Base-by-base conservation (phyloP, 768 basidiomycete species). In the Auriscalpium microsporum region DNA sequence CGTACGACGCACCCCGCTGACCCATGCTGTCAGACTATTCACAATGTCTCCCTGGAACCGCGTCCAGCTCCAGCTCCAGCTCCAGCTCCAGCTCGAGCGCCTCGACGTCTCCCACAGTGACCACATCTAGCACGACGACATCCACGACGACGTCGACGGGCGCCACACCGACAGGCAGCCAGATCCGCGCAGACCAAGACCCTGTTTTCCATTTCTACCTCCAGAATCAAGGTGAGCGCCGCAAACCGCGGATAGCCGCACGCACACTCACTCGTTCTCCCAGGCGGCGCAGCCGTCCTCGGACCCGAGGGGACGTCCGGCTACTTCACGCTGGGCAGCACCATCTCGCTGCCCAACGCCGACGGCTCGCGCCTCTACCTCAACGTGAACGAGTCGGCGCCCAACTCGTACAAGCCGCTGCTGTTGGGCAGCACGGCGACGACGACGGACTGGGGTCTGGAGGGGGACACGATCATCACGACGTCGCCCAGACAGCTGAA, bases 381-480 rank as follows among this genome's bases (percentile, higher is more conserved):
- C 42, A 82, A 82, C 64, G 60, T 79, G 52, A 65, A 76, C 56
- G 70, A 64, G 48, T 68, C 61, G 51, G 75, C 68, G 10, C 68
- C 77, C 35, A 68, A 75, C 8, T 77, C 77, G 9, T 82, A 79
- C 66, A 73, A 77, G 61, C 63, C 77, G 11, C 65, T 82, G 47
- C 73, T 72, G 1, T 71, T 81, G 49, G 74, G 71, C 50, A 58
- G 69, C 2, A 73, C 76, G 0, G 76, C 80, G 11, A 72, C 68
- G 4, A 81, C 79, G 17, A 77, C 75, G 8, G 71, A 79, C 60
- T 81, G 80, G 80, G 77, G 72, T 37, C 71, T 82, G 38, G 79
- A 80, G 64, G 80, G 80, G 10, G 81, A 82, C 59, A 80, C 81
- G 13, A 81, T 81, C 62, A 78, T 82, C 63, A 80, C 75, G 23